Evolutionary conservation across 1,284 basidiomycete species (phyloP), one percentile per base, ranked within the genome.

Genomic region (Fomitopsis schrenkii): DNA sequence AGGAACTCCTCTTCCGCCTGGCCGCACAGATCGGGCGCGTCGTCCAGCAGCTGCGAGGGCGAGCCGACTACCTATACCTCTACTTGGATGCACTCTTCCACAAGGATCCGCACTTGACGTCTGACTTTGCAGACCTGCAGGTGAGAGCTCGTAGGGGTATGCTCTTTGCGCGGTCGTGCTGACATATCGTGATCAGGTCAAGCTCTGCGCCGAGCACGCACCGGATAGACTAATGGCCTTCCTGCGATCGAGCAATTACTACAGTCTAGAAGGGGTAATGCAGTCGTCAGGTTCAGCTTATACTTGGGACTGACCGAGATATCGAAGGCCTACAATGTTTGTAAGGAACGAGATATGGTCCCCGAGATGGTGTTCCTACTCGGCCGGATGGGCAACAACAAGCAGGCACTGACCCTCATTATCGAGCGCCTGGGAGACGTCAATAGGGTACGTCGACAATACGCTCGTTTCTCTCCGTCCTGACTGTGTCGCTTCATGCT

Each of bases 281-380:
- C 15, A 22, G 30, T 62, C 5, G 33, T 12, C 15, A 30, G 40
- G 33, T 19, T 54, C 42, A 33, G 26, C 9, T 45, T 41, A 30
- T 5, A 19, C 41, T 35, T 42, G 12, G 15, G 48, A 36, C n/a
- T 40, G 5, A 61, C 0, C 5, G 33, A 12, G 7, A 50, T 1
- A 36, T 2, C 2, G 2, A 67, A 95, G 88, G 96, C 97, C n/a
- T 97, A 95, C 74, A 77, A 83, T 55, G 86, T 95, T 17, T 98
- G 95, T 72, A 87, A 89, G 68, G 84, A 88, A 62, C 85, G 88
- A 42, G 95, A 97, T 70, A 84, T 94, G 45, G 95, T 99, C 0
- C 87, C 88, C 0, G 97, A 99, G 76, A 97, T 97, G 93, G 97
- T 99, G 7, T 99, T 98, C 78, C 81, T 99, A 0, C 87, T 99